These are phyloP conservation scores for Coemansia sp. DNA, from an alignment of 192 early-diverging fungal species.

Conservation along the genomic window DNA sequence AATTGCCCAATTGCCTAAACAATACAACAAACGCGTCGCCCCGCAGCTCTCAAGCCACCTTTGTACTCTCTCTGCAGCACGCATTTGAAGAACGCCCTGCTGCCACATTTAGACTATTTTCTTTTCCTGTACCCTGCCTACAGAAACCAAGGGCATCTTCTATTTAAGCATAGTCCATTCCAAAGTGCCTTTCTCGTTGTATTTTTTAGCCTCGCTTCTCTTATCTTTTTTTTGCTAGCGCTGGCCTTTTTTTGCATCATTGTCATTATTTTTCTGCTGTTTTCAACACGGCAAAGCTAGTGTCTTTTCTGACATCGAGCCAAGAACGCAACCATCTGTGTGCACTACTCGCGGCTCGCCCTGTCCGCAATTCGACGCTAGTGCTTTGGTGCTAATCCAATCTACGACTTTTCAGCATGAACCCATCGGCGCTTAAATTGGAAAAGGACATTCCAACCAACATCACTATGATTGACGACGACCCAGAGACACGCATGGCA, in stretches of 20 bases:
- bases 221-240: background rate
- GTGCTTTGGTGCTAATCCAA: background rate
- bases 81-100: background rate
- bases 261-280: background rate
- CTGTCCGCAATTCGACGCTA: background rate
- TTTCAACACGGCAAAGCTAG: background rate
- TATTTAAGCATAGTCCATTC: constrained; percentile 1
- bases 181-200: background rate
- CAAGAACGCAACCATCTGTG: background rate
- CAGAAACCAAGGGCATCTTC: background rate
- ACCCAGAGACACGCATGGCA: constrained; percentile 35
- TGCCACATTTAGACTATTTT: background rate
- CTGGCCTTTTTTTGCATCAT: background rate
- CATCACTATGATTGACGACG: constrained; percentile 51
- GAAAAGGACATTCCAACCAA: constrained; percentile 50
- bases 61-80: background rate
- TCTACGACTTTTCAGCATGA: background rate
- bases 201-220: background rate
- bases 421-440: background rate
- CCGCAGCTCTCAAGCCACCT: constrained; percentile 4
- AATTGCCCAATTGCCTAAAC: background rate
- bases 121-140: background rate
- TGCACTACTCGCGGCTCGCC: background rate
- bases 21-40: background rate
- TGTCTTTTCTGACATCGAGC: background rate